Percentiles rank a stretch among this genome's conserved stretches.
These are phyloP conservation scores for Colletotrichum scovillei DNA, from an alignment of 2,329 filamentous ascomycete genomes.

Conservation along the genomic window DNA sequence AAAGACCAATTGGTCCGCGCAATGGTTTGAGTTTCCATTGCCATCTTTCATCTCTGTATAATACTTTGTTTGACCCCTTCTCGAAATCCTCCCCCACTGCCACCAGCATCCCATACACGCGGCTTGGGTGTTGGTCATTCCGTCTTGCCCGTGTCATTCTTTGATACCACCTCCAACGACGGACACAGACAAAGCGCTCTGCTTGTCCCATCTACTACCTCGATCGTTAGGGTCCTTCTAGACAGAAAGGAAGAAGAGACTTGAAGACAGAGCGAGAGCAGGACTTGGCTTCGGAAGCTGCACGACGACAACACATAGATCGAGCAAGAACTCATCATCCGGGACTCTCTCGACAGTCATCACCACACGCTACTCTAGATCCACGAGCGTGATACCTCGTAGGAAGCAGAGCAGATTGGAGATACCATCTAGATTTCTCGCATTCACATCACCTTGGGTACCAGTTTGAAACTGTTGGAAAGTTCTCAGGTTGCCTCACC, in stretches of 20 bases:
- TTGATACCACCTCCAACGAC: constrained; percentile 27
- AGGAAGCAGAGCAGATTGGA: constrained; percentile 7
- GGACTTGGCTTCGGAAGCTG: constrained; percentile 26
- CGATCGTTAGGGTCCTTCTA: constrained; percentile 32
- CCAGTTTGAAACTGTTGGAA: constrained; percentile 5
- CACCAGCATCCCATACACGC: constrained; percentile 34
- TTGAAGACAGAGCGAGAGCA: constrained; percentile 19
- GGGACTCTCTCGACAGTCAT: constrained; percentile 17
- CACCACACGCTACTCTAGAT: constrained; percentile 10
- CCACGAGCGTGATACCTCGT: constrained; percentile 30
- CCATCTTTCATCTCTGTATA: constrained; percentile 35
- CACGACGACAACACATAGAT: constrained; percentile 11
- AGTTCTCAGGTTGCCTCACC: constrained; percentile 1
- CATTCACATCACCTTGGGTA: constrained; percentile 10
- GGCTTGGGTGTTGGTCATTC: constrained; percentile 34
- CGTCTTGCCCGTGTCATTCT: constrained; percentile 35
- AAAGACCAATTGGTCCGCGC: constrained; percentile 48
- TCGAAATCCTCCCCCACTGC: constrained; percentile 38
- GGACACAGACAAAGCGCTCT: constrained; percentile 29
- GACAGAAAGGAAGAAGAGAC: constrained; percentile 33
- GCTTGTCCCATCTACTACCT: constrained; percentile 17
- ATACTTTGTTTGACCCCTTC: constrained; percentile 43
- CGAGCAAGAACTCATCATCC: not conserved
- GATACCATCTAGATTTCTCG: not conserved
- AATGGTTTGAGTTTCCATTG: constrained; percentile 50